Percentiles rank a stretch among this genome's conserved stretches.
Evolutionary conservation across 2,329 filamentous ascomycete genomes (phyloP).

Genomic region (Geosmithia putterillii): DNA sequence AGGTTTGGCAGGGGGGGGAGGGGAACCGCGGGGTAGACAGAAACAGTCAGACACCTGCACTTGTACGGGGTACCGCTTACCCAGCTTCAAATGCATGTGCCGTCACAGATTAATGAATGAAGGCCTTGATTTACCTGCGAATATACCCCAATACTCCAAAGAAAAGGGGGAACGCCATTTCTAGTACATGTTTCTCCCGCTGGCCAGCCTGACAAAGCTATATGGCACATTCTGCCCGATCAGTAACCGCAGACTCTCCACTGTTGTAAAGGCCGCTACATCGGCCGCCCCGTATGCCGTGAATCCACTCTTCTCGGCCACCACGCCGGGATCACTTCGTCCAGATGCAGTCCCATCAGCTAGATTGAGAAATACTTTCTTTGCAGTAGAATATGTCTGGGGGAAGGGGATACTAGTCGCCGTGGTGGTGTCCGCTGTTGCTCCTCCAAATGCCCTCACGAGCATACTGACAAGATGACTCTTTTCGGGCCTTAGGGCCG

Average conservation of each 20-base stretch:
- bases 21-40: not conserved
- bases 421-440: conserved; percentile 8
- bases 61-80: too few species aligned
- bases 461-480: conserved; percentile 67
- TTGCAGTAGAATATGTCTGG: conserved; percentile 9
- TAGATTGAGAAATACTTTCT: conserved; percentile 71
- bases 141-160: not conserved
- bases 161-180: not conserved
- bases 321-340: conserved; percentile 51
- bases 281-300: conserved; percentile 69
- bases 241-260: conserved; percentile 65
- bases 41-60: not conserved
- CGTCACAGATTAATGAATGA: too few species aligned
- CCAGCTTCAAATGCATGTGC: too few species aligned
- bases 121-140: not conserved
- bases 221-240: conserved; percentile 82
- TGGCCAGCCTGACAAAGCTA: conserved; percentile 71
- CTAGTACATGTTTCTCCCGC: conserved; percentile 35
- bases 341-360: conserved; percentile 44
- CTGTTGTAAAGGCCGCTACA: conserved; percentile 72
- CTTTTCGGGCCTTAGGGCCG: conserved; percentile 67
- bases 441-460: conserved; percentile 54
- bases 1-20: not conserved
- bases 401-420: not conserved
- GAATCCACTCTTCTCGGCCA: conserved; percentile 66